Base-by-base conservation (phyloP, 2,329 filamentous ascomycete genomes). In the Aspergillus bombycis region DNA sequence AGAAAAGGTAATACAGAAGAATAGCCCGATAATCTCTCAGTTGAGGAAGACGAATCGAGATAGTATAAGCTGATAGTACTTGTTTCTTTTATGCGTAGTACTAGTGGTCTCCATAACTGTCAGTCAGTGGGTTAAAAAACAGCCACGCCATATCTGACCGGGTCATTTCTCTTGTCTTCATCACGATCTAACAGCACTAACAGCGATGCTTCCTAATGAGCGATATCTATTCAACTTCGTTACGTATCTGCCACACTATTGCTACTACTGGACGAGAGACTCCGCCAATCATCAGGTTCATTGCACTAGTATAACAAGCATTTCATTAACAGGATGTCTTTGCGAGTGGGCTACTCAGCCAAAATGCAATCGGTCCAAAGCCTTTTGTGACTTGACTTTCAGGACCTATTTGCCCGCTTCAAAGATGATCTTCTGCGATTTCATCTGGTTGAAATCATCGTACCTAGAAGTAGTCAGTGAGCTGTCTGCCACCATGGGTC, bases 351-450 rank as follows among this genome's bases (percentile, higher is more conserved):
- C 19, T 8, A 41, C 10, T 41, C 7, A 41, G 16, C 16, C 7
- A 10, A n/a, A 41, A 9, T 7, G 9, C 19, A 36, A 2, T 4
- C 12, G 9, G 38, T 14, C 8, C 38, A 41, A 19, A 10, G 7
- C 1, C 38, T 19, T 38, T 19, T 4, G 19, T 6, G 7, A 5
- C 7, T n/a, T 19, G 16, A 41, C 38, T 10, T 10, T 30, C 36
- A 3, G n/a, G 5, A 21, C 9, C 67, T 65, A 63, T 38, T 70
- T 69, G 1, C 64, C 62, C 3, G 73, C 76, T 66, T 83, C 84
- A 70, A 92, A 92, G 12, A 91, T 83, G 11, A 92, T 86, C 80
- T 92, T 91, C 69, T 91, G 88, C 12, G 83, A 88, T 75, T 88
- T 85, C 85, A 89, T 90, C 67, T 88, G 83, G 72, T 92, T 86